Evolutionary conservation across 805 yeast genomes (phyloP), one percentile per base, ranked within the genome.

Genomic region (Candida orba): DNA sequence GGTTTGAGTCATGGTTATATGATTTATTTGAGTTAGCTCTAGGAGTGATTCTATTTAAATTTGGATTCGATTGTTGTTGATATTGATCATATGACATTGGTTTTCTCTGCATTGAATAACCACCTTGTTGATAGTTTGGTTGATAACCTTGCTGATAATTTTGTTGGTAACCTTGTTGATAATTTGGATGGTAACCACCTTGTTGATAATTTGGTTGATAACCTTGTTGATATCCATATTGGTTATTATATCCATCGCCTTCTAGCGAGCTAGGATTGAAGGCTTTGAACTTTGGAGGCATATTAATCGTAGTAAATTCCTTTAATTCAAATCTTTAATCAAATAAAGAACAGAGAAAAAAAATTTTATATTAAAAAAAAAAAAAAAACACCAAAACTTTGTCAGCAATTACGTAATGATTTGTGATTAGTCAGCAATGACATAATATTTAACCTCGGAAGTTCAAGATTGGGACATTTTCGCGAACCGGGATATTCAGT

Each of bases 231-330:
- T 37, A 18, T 14, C n/a, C 36, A 20, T 33, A 22, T 8, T 22
- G 42, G 15, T 23, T 24, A 25, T 20, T 27, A 24, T 17, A 34
- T n/a, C n/a, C 52, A 14, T 53, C 63, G 20, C 50, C 51, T 25
- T 39, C 47, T 44, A 63, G 63, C 18, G 65, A 31, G 9, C 51
- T 56, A 2, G 71, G 63, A 44, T 53, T 61, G 20, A 40, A 42
- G 1, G 63, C 55, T 51, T 68, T 69, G 53, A 63, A 67, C 51
- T 65, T 69, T 35, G 73, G 73, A 46, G 72, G 72, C 69, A 65
- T 56, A 8, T 20, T 5, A 20, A 20, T 20, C 22, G 4, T 20
- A 20, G 22, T 20, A 20, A 20, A 20, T 20, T 20, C 22, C 29
- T 27, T 27, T 10, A 27, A 6, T 27, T 27, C 4, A 27, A 10